phyloP scores from a whole-genome alignment of 768 basidiomycete genomes.

The Xerocomellus amylosporus region DNA sequence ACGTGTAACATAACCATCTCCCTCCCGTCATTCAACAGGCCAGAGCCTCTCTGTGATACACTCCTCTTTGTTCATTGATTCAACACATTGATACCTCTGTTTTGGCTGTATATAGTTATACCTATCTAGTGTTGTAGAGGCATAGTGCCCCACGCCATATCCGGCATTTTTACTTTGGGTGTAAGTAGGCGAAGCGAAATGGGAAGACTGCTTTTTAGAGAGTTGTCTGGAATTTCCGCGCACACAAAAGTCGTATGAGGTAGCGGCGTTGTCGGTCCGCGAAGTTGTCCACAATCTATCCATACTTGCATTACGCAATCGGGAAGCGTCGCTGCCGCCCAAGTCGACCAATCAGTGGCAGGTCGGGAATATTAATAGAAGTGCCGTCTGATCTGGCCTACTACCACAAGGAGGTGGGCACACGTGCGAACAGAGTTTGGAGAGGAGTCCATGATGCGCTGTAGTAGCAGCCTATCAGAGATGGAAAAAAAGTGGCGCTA shows the following conservation, averaged over 20 bases:
- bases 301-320: background rate
- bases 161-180: background rate
- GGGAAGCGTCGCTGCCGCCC: slow-evolving; percentile 4
- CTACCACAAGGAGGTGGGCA: background rate
- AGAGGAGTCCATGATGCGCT: background rate
- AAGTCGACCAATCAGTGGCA: background rate
- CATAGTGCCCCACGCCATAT: background rate
- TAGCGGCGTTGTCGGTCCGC: slow-evolving; percentile 5
- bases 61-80: slow-evolving; percentile 14
- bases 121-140: slow-evolving; percentile 25
- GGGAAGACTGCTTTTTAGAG: slow-evolving; percentile 9
- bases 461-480: background rate
- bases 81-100: slow-evolving; percentile 5
- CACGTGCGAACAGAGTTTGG: slow-evolving; percentile 8
- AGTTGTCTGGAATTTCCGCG: slow-evolving; percentile 1
- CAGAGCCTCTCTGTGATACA: slow-evolving; percentile 9
- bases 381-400: background rate
- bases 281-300: background rate
- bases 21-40: background rate
- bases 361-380: background rate
- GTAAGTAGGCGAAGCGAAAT: slow-evolving; percentile 15
- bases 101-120: slow-evolving; percentile 33
- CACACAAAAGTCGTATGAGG: background rate
- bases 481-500: background rate
- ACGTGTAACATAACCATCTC: slow-evolving; percentile 21